Evolutionary conservation across 768 basidiomycete genomes (phyloP).

Genomic region (Termitomyces sp.): DNA sequence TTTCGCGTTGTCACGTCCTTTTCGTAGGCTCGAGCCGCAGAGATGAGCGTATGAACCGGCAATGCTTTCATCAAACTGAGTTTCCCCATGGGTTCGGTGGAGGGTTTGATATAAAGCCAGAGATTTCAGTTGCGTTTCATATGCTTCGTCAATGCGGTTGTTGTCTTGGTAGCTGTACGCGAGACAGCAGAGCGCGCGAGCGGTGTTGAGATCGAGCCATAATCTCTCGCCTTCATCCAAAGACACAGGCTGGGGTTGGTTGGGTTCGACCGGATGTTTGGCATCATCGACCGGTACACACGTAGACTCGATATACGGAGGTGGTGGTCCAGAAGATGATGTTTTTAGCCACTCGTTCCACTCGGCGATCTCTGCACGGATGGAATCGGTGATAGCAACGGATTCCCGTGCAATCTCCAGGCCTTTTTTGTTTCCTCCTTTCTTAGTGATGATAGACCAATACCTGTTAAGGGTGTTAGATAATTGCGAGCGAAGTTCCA

Average conservation of each 20-base stretch:
- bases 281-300: not conserved
- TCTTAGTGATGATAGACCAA: slow-evolving; percentile 1
- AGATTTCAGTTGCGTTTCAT: slow-evolving; percentile 2
- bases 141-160: slow-evolving; percentile 5
- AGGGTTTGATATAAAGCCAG: not conserved
- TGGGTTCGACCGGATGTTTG: not conserved
- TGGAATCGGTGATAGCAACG: slow-evolving; percentile 1
- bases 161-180: slow-evolving; percentile 7
- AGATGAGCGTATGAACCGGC: slow-evolving; percentile 10
- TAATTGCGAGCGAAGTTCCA: slow-evolving; percentile 5
- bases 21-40: not conserved
- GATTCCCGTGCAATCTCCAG: slow-evolving; percentile 8
- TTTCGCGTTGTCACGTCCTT: not conserved
- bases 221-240: slow-evolving; percentile 5
- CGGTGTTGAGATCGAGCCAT: slow-evolving; percentile 10
- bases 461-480: slow-evolving; percentile 4
- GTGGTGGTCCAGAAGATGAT: not conserved
- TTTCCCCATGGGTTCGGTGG: not conserved
- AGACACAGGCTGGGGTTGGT: not conserved
- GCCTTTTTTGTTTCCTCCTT: not conserved
- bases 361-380: slow-evolving; percentile 1
- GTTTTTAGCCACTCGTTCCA: slow-evolving; percentile 5
- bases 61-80: slow-evolving; percentile 3
- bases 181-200: slow-evolving; percentile 6
- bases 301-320: not conserved